Evolutionary conservation across 176 grass and related monocot genomes (phyloP), one percentile per base, ranked within the genome.

Genomic region (Zea luxurians): DNA sequence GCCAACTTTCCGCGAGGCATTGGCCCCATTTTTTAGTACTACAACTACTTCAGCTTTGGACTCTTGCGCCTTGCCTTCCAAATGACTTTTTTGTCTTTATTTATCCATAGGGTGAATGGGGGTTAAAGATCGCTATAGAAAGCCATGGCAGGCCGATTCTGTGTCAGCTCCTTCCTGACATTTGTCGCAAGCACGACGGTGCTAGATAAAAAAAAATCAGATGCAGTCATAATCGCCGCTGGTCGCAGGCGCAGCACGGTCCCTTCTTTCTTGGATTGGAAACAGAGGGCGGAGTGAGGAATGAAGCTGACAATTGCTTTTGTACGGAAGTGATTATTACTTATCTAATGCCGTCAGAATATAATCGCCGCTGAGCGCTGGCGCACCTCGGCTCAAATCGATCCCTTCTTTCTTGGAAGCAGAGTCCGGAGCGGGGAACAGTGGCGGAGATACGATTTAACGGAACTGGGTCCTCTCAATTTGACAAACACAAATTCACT

Each of bases 151-250:
- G 59, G 35, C 20, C 27, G 73, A 13, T 15, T 8, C 18, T 12
- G 16, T 12, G 9, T 36, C 16, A 40, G 61, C 34, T 65, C 8
- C 47, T 57, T 65, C 8, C 47, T 57, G 63, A 55, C 77, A 79
- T 57, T 68, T 79, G 77, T 68, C 4, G 77, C 48, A 2, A 68
- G 42, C 74, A 61, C 44, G n/a, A 4, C 21, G 42, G 40, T 63
- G 5, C 58, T 13, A 16, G 8, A 20, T 10, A 45, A 2, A 45
- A 34, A 61, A 52, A 52, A 6, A 15, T 15, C n/a, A 27, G 27
- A 27, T 75, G n/a, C 73, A 45, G 73, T 75, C 73, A 42, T 44
- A 17, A 41, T 45, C 17, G 41, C 36, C 4, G 38, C 27, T 40
- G 38, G 2, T 0, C 12, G 12, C 62, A 38, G 61, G 61, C 61